A percentile compares a stretch with the other conserved stretches of the same genome.
These are phyloP conservation scores for Alectoria sarmentosa DNA, from an alignment of 495 filamentous ascomycete species.

Conservation along the genomic window DNA sequence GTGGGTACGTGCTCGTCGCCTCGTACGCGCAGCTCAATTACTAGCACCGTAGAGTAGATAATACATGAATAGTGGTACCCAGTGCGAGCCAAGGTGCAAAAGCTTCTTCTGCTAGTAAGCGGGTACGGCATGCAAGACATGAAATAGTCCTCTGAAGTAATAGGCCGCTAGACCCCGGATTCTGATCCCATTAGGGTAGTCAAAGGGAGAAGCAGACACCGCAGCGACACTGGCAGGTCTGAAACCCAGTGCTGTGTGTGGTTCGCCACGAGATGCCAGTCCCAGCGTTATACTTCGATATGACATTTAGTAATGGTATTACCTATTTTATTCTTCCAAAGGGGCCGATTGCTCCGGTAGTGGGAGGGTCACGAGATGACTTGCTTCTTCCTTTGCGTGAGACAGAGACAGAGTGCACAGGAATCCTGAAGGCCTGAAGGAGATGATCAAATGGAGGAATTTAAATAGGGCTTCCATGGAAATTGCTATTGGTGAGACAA, in stretches of 20 bases:
- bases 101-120: not conserved
- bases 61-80: not conserved
- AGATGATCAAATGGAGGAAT: too few relatives aligned
- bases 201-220: not conserved
- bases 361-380: slow-evolving; percentile 2
- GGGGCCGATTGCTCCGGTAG: not conserved
- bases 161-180: slow-evolving; percentile 17
- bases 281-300: not conserved
- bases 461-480: not conserved
- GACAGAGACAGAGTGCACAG: not conserved
- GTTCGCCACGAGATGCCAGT: not conserved
- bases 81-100: not conserved
- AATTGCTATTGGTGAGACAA: not conserved
- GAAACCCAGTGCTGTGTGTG: not conserved
- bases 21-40: not conserved
- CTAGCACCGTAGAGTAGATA: not conserved
- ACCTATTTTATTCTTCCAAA: not conserved
- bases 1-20: slow-evolving; percentile 12
- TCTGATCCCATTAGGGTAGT: slow-evolving; percentile 7
- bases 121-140: slow-evolving; percentile 19
- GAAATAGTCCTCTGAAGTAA: not conserved
- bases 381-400: not conserved
- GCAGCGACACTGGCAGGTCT: not conserved
- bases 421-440: too few relatives aligned
- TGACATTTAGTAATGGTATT: not conserved